These are phyloP conservation scores for Withania somnifera DNA, from an alignment of 305 asterid genomes.

Conservation along the genomic window DNA sequence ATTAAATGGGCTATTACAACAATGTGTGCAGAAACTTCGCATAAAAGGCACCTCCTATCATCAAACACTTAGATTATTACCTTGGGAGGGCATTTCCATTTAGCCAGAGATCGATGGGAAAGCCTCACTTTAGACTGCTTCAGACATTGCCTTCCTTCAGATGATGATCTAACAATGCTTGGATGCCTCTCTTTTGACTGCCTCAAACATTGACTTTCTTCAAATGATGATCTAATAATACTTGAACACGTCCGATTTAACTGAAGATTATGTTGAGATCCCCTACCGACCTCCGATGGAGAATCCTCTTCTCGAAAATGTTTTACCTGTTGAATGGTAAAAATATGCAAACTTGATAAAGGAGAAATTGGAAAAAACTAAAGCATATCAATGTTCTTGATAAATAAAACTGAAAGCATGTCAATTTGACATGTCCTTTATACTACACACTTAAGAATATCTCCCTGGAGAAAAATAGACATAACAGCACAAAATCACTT, in stretches of 20 bases:
- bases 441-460: not conserved
- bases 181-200: not conserved
- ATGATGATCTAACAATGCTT: not conserved
- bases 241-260: not conserved
- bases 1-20: not conserved
- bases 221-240: not conserved
- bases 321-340: constrained; percentile 9
- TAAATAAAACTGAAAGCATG: not conserved
- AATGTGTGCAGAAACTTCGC: not conserved
- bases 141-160: not conserved
- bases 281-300: constrained; percentile 8
- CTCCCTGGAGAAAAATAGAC: not conserved
- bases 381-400: not conserved
- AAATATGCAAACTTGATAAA: not conserved
- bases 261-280: constrained; percentile 1
- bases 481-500: not conserved
- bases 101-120: not conserved
- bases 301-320: not conserved
- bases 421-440: not conserved
- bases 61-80: not conserved
- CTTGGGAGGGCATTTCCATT: constrained; percentile 16
- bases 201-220: not conserved
- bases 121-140: not conserved
- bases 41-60: not conserved
- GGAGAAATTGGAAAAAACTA: not conserved